Base-by-base conservation (phyloP, 805 yeast species). In the Zygosaccharomyces bisporus region DNA sequence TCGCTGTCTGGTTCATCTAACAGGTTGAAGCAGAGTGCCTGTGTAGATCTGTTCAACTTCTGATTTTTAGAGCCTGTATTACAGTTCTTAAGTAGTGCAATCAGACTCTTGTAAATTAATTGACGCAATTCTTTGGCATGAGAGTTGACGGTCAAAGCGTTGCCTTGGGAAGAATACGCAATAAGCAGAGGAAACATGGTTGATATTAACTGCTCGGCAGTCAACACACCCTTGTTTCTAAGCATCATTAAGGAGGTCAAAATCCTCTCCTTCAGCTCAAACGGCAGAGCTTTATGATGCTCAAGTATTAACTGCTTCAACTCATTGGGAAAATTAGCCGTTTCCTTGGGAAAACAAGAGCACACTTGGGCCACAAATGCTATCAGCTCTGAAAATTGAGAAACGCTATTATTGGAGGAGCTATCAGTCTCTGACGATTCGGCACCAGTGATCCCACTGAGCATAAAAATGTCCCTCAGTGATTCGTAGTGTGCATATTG, bases 351-450 rank as follows among this genome's bases (percentile, higher is more conserved):
- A 60, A 81, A 93, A 55, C 96, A 89, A 9, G 78, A 69, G 61
- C 96, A 87, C 39, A 93, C 96, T 36, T 95, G 97, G 13, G 95
- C 77, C 36, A 93, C 83, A 61, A 93, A 91, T 0, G 96, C 95
- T 43, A 93, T 80, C 49, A 90, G 71, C 52, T 90, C 98, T 7
- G 77, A 77, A 61, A 93, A 86, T 53, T 83, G 84, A 16, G 56
- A 47, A 13, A 61, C 57, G 1, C 61, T 47, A 25, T 51, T 46
- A 73, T 45, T 49, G 7, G 50, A 31, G 3, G 54, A 33, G 3
- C 46, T 36, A 47, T 76, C 75, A 24, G 77, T 77, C 41, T 77
- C 77, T 21, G 80, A 76, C 17, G 41, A 41, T 14, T 48, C 46
- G 19, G 56, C 55, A 18, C 49, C 49, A 4, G 53, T 47, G 44